These are phyloP conservation scores for Tritrichomonas foetus DNA, from an alignment of 208 protist species.

Conservation along the genomic window DNA sequence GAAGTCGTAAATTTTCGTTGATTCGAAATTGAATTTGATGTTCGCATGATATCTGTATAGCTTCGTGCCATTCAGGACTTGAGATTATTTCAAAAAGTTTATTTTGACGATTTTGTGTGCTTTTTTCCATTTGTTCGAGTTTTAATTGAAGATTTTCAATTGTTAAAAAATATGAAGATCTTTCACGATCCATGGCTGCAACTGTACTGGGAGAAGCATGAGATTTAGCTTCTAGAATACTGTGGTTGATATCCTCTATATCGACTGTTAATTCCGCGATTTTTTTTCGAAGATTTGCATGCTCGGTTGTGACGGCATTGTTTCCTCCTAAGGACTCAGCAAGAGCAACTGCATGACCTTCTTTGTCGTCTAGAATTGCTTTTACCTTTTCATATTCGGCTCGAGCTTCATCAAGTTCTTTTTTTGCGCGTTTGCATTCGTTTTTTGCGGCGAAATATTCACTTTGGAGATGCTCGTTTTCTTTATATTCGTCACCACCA, in stretches of 20 bases:
- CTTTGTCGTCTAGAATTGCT: not conserved
- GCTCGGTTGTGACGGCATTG: not conserved
- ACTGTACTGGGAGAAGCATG: too few relatives aligned
- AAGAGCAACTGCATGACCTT: not conserved
- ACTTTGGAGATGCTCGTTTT: not conserved
- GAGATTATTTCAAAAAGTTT: too few relatives aligned
- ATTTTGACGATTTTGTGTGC: too few relatives aligned
- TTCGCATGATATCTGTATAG: too few relatives aligned
- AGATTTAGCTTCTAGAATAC: not conserved
- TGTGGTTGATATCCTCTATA: not conserved
- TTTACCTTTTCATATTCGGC: not conserved
- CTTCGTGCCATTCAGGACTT: too few relatives aligned
- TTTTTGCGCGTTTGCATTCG: not conserved
- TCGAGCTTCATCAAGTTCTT: not conserved
- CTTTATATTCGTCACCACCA: not conserved
- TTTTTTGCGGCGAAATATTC: not conserved
- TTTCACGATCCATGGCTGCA: too few relatives aligned
- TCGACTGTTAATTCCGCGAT: not conserved
- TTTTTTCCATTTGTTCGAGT: too few relatives aligned
- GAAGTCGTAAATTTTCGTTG: too few relatives aligned
- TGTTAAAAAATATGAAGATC: too few relatives aligned
- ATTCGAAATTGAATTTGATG: too few relatives aligned
- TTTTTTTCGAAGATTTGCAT: not conserved
- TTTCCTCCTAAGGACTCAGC: not conserved
- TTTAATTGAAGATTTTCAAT: too few relatives aligned